Conservation (phyloP, 2,329 filamentous ascomycete species). For the Aspergillus niger region DNA sequence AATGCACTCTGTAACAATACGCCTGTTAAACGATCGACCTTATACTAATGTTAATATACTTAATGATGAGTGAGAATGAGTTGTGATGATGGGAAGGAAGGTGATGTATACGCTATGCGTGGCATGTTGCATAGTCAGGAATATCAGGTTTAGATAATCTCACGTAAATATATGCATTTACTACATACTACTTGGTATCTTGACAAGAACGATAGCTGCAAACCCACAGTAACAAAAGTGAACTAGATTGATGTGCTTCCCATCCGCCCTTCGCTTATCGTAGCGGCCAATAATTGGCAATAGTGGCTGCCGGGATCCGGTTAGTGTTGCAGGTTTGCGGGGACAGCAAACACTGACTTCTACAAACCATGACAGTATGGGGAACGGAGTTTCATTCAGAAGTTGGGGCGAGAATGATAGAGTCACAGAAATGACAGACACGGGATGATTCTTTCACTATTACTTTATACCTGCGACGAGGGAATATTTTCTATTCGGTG, state of each 20-base stretch:
- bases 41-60: background rate
- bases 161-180: too few relatives aligned
- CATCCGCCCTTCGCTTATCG: background rate
- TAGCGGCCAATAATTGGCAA: slow-evolving; percentile 11
- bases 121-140: background rate
- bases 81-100: background rate
- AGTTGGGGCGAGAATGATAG: too few relatives aligned
- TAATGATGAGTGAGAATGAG: background rate
- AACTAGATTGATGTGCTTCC: background rate
- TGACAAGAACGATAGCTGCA: too few relatives aligned
- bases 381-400: too few relatives aligned
- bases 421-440: too few relatives aligned
- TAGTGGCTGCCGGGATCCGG: slow-evolving; percentile 5
- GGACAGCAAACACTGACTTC: background rate
- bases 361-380: too few relatives aligned
- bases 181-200: too few relatives aligned
- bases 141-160: background rate
- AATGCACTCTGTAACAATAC: slow-evolving; percentile 10
- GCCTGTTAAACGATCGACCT: background rate
- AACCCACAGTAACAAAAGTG: too few relatives aligned
- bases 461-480: too few relatives aligned
- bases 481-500: too few relatives aligned
- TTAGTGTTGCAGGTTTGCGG: slow-evolving; percentile 1
- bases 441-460: too few relatives aligned
- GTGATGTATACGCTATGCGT: background rate